Percentiles rank a stretch among this genome's conserved stretches.
Conservation (phyloP, 495 filamentous ascomycete genomes). For the Achaetomiella virescens region DNA sequence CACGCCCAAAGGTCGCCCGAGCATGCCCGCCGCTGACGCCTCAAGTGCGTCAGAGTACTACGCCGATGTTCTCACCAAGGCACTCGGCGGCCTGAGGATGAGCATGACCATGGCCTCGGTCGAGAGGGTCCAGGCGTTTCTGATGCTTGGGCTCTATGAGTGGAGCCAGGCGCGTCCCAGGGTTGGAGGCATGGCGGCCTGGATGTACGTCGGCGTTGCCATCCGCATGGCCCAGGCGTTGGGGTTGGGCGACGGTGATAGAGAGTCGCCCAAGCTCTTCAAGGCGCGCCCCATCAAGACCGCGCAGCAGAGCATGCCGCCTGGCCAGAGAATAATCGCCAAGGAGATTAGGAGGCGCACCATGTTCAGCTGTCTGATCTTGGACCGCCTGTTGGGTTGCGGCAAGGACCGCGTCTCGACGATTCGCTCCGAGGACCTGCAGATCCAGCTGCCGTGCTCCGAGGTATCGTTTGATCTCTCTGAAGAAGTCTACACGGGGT, state of each 20-base stretch:
- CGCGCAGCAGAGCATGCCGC: constrained; percentile 20
- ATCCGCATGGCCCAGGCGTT: constrained; percentile 68
- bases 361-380: constrained; percentile 79
- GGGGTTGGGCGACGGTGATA: constrained; percentile 60
- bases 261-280: constrained; percentile 23
- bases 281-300: constrained; percentile 15
- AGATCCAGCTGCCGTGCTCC: constrained; percentile 61
- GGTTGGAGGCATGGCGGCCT: constrained; percentile 63
- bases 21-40: constrained; percentile 44
- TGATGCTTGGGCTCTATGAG: constrained; percentile 81
- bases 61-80: constrained; percentile 61
- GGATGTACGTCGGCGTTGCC: constrained; percentile 71
- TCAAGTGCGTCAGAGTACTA: constrained; percentile 72
- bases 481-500: constrained; percentile 58
- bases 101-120: constrained; percentile 54
- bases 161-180: constrained; percentile 62
- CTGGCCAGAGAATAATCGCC: constrained; percentile 52
- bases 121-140: constrained; percentile 65
- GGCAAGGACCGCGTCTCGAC: constrained; percentile 68
- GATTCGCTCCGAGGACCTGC: constrained; percentile 60
- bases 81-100: constrained; percentile 51
- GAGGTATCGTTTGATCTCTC: constrained; percentile 62
- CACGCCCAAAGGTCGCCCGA: constrained; percentile 32
- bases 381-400: constrained; percentile 72
- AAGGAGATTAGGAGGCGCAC: constrained; percentile 75